phyloP scores from a whole-genome alignment of 257 asterid species.

The Nicotiana noctiflora region DNA sequence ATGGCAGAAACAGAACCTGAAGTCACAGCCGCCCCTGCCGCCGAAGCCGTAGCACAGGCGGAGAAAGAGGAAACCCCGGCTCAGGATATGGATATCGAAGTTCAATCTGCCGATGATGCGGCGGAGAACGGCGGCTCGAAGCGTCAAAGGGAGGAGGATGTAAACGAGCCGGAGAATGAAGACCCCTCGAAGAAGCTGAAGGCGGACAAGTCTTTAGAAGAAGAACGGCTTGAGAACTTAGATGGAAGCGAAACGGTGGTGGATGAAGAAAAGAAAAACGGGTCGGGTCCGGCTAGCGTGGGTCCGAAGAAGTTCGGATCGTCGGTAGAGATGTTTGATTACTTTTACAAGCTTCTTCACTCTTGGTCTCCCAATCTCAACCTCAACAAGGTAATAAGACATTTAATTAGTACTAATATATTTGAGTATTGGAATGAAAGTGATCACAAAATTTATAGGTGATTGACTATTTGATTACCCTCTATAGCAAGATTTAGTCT shows the following conservation, averaged over 20 bases:
- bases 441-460: neutral
- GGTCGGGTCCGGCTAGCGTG: conserved; percentile 25
- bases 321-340: conserved; percentile 65
- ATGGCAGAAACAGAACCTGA: conserved; percentile 10
- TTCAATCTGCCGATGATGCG: conserved; percentile 9
- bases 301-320: conserved; percentile 68
- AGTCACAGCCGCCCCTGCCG: neutral
- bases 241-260: neutral
- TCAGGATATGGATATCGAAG: conserved; percentile 34
- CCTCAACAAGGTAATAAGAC: conserved; percentile 54
- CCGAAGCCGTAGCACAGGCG: conserved; percentile 7
- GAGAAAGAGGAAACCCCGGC: conserved; percentile 1
- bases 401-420: neutral
- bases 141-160: conserved; percentile 64
- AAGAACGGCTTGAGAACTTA: neutral
- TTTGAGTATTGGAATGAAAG: neutral
- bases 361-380: conserved; percentile 55
- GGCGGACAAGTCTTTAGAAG: conserved; percentile 24
- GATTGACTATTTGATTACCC: neutral
- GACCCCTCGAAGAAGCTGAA: conserved; percentile 39
- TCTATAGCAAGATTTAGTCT: neutral
- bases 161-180: conserved; percentile 15
- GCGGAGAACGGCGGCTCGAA: conserved; percentile 25
- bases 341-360: conserved; percentile 67
- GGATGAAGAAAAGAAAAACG: neutral